A percentile compares a stretch with the other conserved stretches of the same genome.
phyloP scores from a whole-genome alignment of 2,329 filamentous ascomycete genomes.

The Trichoderma sp. region DNA sequence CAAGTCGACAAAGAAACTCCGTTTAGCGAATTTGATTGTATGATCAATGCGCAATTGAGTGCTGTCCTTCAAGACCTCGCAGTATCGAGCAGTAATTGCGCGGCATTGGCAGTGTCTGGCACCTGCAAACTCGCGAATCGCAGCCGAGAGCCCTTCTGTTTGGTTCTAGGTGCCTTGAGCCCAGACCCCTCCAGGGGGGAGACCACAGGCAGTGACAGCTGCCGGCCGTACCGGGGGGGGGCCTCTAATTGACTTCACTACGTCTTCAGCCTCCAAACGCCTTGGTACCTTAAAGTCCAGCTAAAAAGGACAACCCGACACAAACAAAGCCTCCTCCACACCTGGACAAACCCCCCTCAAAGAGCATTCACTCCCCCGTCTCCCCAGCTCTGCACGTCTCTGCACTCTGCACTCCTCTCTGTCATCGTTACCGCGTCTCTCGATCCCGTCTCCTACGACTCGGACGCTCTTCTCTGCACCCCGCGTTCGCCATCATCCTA shows the following conservation, averaged over 20 bases:
- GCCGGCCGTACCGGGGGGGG: slow-evolving; percentile 22
- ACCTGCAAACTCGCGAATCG: neutral
- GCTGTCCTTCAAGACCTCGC: neutral
- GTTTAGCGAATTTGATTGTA: slow-evolving; percentile 1
- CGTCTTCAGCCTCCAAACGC: slow-evolving; percentile 26
- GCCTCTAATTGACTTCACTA: slow-evolving; percentile 28
- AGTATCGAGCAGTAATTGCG: neutral
- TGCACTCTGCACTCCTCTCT: slow-evolving; percentile 4
- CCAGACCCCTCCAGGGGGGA: neutral
- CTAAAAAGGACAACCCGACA: slow-evolving; percentile 27
- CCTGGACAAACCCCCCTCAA: neutral
- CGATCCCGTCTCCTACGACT: slow-evolving; percentile 9
- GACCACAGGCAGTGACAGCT: slow-evolving; percentile 13
- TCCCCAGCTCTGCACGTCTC: neutral
- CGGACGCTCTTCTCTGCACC: slow-evolving; percentile 8
- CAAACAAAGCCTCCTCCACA: slow-evolving; percentile 27
- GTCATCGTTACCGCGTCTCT: slow-evolving; percentile 1
- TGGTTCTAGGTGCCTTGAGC: slow-evolving; percentile 24
- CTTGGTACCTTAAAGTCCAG: slow-evolving; percentile 26
- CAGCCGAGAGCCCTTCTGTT: slow-evolving; percentile 26
- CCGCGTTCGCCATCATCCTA: slow-evolving; percentile 15
- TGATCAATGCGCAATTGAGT: slow-evolving; percentile 1
- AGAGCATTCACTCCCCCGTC: neutral
- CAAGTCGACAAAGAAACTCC: slow-evolving; percentile 1
- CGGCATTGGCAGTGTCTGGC: too few relatives aligned